Evolutionary conservation across 208 protist species (phyloP).

Genomic region (Herpetomonas tarakana): DNA sequence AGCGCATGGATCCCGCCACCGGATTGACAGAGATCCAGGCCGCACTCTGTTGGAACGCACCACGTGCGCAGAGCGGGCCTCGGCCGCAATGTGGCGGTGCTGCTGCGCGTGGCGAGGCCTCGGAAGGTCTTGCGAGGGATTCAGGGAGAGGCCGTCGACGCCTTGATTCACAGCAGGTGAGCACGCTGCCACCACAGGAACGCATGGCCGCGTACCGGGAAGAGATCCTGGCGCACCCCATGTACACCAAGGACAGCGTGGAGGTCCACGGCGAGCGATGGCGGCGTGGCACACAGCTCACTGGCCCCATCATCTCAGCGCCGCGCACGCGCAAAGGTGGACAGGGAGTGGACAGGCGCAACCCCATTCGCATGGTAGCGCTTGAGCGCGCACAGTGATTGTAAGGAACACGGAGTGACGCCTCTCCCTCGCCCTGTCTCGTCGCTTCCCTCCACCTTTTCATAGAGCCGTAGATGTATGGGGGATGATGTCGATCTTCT

Average conservation of each 20-base stretch:
- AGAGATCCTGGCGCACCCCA: constrained; percentile 50
- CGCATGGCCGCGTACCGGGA: constrained; percentile 32
- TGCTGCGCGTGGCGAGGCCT: too few relatives aligned
- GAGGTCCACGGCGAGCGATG: constrained; percentile 35
- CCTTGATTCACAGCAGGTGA: constrained; percentile 17
- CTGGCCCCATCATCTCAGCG: constrained; percentile 22
- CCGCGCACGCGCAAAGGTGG: not conserved
- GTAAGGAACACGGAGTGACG: too few relatives aligned
- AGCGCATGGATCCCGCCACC: constrained; percentile 54
- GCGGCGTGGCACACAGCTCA: constrained; percentile 48
- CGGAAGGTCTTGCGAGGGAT: too few relatives aligned
- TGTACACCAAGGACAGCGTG: constrained; percentile 39
- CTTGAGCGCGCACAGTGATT: not conserved
- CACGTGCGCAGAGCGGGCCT: not conserved
- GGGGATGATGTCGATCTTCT: too few relatives aligned
- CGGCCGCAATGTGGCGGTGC: too few relatives aligned
- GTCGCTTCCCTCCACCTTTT: not conserved
- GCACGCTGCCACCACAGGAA: constrained; percentile 33
- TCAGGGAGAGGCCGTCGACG: too few relatives aligned
- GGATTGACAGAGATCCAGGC: constrained; percentile 61
- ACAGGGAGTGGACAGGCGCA: constrained; percentile 11
- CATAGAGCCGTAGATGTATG: too few relatives aligned
- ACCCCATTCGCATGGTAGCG: constrained; percentile 20
- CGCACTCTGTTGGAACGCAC: constrained; percentile 69
- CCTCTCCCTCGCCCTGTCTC: not conserved